These are phyloP conservation scores for Coemansia sp. DNA, from an alignment of 192 early-diverging fungal genomes.

Conservation along the genomic window DNA sequence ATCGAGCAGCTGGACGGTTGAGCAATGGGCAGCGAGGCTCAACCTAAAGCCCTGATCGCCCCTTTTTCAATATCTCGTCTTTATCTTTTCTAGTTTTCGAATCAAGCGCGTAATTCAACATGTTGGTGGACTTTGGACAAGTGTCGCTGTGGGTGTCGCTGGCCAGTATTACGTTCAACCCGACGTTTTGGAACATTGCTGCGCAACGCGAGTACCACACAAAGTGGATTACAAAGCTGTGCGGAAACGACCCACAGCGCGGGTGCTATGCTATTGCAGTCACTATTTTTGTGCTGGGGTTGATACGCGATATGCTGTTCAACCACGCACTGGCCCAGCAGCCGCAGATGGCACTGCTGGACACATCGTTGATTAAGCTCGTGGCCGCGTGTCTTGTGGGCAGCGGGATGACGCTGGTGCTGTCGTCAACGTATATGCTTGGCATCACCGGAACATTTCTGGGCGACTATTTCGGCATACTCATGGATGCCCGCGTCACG, in stretches of 20 bases:
- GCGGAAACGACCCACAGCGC: conserved; percentile 62
- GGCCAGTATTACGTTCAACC: conserved; percentile 80
- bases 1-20: conserved; percentile 67
- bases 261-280: conserved; percentile 83
- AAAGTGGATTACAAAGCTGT: conserved; percentile 68
- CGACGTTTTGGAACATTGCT: conserved; percentile 86
- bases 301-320: conserved; percentile 80
- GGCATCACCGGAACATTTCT: conserved; percentile 91
- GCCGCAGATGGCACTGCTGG: conserved; percentile 58
- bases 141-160: conserved; percentile 68
- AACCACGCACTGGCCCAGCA: conserved; percentile 69
- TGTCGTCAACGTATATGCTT: conserved; percentile 80
- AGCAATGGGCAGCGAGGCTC: conserved; percentile 65
- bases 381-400: conserved; percentile 56
- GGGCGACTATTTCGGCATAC: conserved; percentile 94
- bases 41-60: conserved; percentile 28
- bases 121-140: conserved; percentile 62
- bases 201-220: conserved; percentile 80
- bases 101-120: neutral
- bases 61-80: neutral
- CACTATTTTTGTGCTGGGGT: conserved; percentile 78
- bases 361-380: conserved; percentile 47
- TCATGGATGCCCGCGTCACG: conserved; percentile 82
- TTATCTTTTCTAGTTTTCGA: neutral
- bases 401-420: conserved; percentile 72